Conservation (phyloP, 176 grass and related monocot species). For the Guadua angustifolia region DNA sequence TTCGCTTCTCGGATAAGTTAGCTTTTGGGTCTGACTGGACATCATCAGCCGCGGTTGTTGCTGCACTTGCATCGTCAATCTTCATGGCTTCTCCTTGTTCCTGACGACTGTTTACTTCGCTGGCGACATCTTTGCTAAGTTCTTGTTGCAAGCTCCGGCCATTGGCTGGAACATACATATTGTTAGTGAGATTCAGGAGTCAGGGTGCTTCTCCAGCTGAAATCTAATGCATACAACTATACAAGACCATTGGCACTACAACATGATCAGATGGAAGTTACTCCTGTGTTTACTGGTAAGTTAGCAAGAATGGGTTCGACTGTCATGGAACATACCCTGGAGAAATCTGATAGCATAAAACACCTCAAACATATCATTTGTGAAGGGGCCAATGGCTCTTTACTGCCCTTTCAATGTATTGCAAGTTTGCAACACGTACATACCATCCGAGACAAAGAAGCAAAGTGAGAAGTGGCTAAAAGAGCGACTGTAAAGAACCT, state of each 20-base stretch:
- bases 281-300: background rate
- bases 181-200: slow-evolving; percentile 47
- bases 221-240: slow-evolving; percentile 50
- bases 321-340: background rate
- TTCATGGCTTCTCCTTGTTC: slow-evolving; percentile 44
- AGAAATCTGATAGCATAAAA: background rate
- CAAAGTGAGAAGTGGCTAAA: slow-evolving; percentile 10
- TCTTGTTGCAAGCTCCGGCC: slow-evolving; percentile 66
- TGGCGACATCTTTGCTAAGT: slow-evolving; percentile 34
- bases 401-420: background rate
- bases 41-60: slow-evolving; percentile 22
- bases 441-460: slow-evolving; percentile 37
- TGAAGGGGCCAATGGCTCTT: background rate
- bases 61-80: slow-evolving; percentile 38
- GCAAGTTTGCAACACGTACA: background rate
- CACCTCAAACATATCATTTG: background rate
- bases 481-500: background rate
- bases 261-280: background rate
- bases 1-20: slow-evolving; percentile 75
- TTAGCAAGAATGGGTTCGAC: background rate
- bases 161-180: slow-evolving; percentile 59
- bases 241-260: background rate
- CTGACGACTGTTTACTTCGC: slow-evolving; percentile 12
- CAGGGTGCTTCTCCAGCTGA: slow-evolving; percentile 37
- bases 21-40: slow-evolving; percentile 47